phyloP scores from a whole-genome alignment of 2,329 filamentous ascomycete species.

The Hypoxylon sp. region DNA sequence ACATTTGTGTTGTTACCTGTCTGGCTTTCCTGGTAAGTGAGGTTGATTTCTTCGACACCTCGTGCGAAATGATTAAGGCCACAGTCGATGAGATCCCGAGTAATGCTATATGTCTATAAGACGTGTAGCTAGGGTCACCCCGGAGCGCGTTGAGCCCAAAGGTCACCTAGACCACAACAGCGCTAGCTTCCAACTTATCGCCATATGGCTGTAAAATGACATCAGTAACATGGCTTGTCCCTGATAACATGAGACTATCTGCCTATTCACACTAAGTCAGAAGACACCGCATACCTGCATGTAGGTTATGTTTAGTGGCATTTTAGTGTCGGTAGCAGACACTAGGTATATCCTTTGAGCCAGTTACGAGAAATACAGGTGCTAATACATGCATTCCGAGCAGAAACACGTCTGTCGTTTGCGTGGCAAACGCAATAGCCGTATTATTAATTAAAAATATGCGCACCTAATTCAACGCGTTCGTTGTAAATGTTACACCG shows the following conservation, averaged over 20 bases:
- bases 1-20: background rate
- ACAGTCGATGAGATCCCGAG: background rate
- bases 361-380: background rate
- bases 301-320: background rate
- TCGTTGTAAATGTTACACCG: slow-evolving; percentile 1
- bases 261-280: background rate
- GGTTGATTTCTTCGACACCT: background rate
- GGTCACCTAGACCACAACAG: slow-evolving; percentile 13
- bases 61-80: background rate
- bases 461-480: background rate
- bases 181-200: slow-evolving; percentile 12
- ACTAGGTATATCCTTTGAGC: background rate
- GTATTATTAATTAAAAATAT: slow-evolving; percentile 2
- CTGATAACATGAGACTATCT: slow-evolving; percentile 4
- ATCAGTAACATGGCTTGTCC: slow-evolving; percentile 8
- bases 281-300: background rate
- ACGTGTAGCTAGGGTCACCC: background rate
- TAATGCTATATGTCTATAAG: background rate
- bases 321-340: background rate
- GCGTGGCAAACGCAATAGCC: slow-evolving; percentile 9
- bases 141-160: background rate
- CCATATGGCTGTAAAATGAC: slow-evolving; percentile 8
- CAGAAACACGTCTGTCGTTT: slow-evolving; percentile 1
- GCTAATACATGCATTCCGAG: slow-evolving; percentile 5
- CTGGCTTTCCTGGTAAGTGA: background rate